These are phyloP conservation scores for Vitis riparia DNA, from an alignment of 164 flowering plant genomes.

Conservation along the genomic window DNA sequence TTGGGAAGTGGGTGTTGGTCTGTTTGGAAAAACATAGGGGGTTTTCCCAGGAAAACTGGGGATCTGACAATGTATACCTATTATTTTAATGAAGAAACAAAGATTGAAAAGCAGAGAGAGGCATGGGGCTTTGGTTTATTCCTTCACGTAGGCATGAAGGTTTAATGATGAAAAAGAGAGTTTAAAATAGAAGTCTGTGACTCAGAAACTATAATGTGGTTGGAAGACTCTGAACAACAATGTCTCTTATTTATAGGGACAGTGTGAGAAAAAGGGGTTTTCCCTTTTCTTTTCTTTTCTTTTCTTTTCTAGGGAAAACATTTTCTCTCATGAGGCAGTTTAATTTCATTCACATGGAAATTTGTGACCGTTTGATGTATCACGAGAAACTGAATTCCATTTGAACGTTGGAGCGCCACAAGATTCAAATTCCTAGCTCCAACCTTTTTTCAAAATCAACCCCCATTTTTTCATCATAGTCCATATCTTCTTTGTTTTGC, in stretches of 20 bases:
- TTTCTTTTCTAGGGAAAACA: not conserved
- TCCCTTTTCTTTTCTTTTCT: not conserved
- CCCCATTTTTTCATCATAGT: no score
- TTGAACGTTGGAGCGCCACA: constrained; percentile 69
- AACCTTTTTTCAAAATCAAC: not conserved
- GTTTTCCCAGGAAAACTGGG: constrained; percentile 6
- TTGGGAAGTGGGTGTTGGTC: constrained; percentile 39
- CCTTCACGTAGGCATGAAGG: constrained; percentile 63
- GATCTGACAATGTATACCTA: constrained; percentile 10
- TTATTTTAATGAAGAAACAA: constrained; percentile 17
- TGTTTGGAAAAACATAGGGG: constrained; percentile 9
- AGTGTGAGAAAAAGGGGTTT: no score
- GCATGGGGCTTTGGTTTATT: constrained; percentile 16
- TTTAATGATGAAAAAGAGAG: constrained; percentile 45
- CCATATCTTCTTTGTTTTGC: no score
- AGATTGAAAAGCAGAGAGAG: constrained; percentile 6
- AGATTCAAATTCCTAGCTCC: constrained; percentile 25
- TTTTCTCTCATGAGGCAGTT: not conserved
- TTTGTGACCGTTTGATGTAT: constrained; percentile 47
- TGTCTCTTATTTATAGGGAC: constrained; percentile 34
- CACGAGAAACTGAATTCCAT: constrained; percentile 37
- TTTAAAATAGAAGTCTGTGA: constrained; percentile 7
- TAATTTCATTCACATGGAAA: constrained; percentile 50
- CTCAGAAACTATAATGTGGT: constrained; percentile 9
- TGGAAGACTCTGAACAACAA: constrained; percentile 2